phyloP scores from a whole-genome alignment of 148 eudicot genomes.

The Rhododendron kiyosumense region DNA sequence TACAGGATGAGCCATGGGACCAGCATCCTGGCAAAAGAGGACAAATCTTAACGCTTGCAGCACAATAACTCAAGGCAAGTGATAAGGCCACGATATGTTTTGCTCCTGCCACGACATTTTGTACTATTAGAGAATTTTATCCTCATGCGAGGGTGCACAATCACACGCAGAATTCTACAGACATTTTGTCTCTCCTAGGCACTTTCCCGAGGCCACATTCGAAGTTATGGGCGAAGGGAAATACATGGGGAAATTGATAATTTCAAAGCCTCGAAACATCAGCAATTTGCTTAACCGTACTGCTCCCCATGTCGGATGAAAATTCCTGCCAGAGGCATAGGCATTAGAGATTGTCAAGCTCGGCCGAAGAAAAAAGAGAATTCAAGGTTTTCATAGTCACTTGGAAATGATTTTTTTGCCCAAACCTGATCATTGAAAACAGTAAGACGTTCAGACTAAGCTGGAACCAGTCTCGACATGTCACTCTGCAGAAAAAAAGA shows the following conservation, averaged over 20 bases:
- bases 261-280: slow-evolving; percentile 91
- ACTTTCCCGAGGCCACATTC: not conserved
- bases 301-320: slow-evolving; percentile 97
- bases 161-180: no score
- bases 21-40: slow-evolving; percentile 72
- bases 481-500: slow-evolving; percentile 51
- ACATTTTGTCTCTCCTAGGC: no score
- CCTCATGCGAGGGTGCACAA: no score
- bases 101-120: no score
- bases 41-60: slow-evolving; percentile 2
- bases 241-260: slow-evolving; percentile 91
- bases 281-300: slow-evolving; percentile 85
- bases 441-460: slow-evolving; percentile 95
- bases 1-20: slow-evolving; percentile 99
- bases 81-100: no score
- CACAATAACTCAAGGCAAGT: not conserved
- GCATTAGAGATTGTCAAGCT: not conserved
- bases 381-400: not conserved
- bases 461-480: slow-evolving; percentile 99
- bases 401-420: slow-evolving; percentile 6
- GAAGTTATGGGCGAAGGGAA: not conserved
- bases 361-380: not conserved
- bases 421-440: slow-evolving; percentile 97
- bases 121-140: no score
- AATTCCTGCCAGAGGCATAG: slow-evolving; percentile 58